Evolutionary conservation across 495 filamentous ascomycete species (phyloP), one percentile per base, ranked within the genome.

Genomic region (Glutinoglossum americanum): DNA sequence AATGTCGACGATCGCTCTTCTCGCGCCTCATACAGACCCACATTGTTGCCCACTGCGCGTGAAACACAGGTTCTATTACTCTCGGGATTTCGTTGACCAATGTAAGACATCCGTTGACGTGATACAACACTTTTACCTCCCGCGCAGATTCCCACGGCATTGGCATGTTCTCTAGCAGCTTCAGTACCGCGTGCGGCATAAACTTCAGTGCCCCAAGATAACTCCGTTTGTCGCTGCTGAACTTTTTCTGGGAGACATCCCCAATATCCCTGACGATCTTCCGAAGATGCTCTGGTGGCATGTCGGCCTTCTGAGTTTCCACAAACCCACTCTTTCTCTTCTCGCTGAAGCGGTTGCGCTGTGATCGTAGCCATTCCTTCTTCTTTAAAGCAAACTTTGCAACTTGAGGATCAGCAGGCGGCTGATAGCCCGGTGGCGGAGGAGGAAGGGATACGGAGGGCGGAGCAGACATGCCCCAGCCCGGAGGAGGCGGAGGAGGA

Each of bases 131-230:
- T 70, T 95, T 95, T 54, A 99, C 93, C 64, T 99, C 90, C 55
- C 89, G 76, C 6, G 87, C 79, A 32, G 87, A 87, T 73, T 99
- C 93, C 93, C 93, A 99, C 8, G 93, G 93, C 93, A 99, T 99
- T 9, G 93, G 93, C 93, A 99, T 99, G 66, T 99, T 99, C 75
- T 99, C 93, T 58, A 99, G 65, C 21, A 99, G 79, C 74, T 99
- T 99, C 72, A 99, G 69, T 10, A 99, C 93, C n/a, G 93, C 93
- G 67, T 99, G 93, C 0, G 93, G 93, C 93, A 99, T 99, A 70
- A 94, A 99, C 71, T 99, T 99, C 60, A 99, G 70, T 47, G 93
- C 90, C 55, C 93, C 93, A 27, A 99, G 78, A 72, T 99, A 99
- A 68, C 87, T 94, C 58, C 93, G 82, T 75, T 99, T 99, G 74